A percentile compares a stretch with the other conserved stretches of the same genome.
Conservation (phyloP, 345 rosid species). For the Balakata baccata region DNA sequence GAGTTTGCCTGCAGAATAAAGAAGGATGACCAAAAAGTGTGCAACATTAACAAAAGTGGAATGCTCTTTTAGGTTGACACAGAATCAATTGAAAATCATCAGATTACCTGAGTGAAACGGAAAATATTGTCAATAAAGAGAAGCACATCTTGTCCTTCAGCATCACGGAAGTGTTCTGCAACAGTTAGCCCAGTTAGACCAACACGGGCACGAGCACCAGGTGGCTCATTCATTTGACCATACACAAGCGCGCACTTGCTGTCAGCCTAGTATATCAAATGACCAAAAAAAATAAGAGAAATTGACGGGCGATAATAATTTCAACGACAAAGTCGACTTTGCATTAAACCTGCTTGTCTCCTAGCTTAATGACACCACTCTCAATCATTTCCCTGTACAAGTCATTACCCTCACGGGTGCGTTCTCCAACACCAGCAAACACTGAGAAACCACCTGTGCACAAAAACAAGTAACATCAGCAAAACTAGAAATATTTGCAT, state of each 20-base stretch:
- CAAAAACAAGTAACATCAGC: conserved; percentile 11
- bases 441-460: conserved; percentile 93
- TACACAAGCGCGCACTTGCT: conserved; percentile 98
- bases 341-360: conserved; percentile 73
- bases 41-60: not conserved
- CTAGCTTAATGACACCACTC: conserved; percentile 99
- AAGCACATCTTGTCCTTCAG: conserved; percentile 98
- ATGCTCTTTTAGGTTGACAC: no score
- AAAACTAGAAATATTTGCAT: not conserved
- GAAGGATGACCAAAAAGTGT: not conserved
- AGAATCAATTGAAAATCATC: not conserved
- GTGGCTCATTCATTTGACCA: conserved; percentile 99
- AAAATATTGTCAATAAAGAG: conserved; percentile 95
- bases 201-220: conserved; percentile 99
- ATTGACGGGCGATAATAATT: not conserved
- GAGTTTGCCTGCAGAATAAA: conserved; percentile 72
- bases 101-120: conserved; percentile 83
- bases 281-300: conserved; percentile 1
- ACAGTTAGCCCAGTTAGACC: conserved; percentile 97
- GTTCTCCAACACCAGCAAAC: conserved; percentile 98
- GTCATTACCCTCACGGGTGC: conserved; percentile 99
- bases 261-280: conserved; percentile 49
- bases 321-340: not conserved
- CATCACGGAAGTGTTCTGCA: conserved; percentile 98
- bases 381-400: conserved; percentile 98